Conservation (phyloP, 305 asterid genomes). For the Fraxinus paxiana region DNA sequence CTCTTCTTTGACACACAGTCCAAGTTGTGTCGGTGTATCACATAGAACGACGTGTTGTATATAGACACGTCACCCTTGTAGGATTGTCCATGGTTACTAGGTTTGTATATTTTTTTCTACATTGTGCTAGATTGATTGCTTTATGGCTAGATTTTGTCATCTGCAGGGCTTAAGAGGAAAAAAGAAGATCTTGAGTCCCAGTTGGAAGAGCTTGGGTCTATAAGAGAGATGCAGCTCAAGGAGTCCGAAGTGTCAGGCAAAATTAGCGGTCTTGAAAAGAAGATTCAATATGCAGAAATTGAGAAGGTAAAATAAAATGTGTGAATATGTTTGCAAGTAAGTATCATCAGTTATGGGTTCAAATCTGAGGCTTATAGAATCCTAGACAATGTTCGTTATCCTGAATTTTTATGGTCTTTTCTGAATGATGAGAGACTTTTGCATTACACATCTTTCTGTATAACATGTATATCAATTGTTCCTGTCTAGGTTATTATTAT, state of each 20-base stretch:
- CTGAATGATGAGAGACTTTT: background rate
- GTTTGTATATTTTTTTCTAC: conserved; percentile 37
- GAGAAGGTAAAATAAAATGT: conserved; percentile 58
- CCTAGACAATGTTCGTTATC: background rate
- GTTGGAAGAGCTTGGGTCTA: conserved; percentile 88
- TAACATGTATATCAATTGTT: background rate
- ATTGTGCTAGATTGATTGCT: conserved; percentile 21
- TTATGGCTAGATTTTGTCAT: conserved; percentile 15
- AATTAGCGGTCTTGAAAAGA: conserved; percentile 94
- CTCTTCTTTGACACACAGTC: background rate
- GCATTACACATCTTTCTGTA: background rate
- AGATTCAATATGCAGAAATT: conserved; percentile 92
- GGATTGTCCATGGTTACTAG: conserved; percentile 13
- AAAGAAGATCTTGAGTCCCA: conserved; percentile 77
- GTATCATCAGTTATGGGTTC: background rate
- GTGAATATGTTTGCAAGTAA: background rate
- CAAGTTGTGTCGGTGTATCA: background rate
- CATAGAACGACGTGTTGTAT: background rate
- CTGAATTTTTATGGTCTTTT: background rate
- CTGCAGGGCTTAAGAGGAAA: conserved; percentile 80
- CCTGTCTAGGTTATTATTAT: background rate
- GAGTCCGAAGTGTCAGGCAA: conserved; percentile 96
- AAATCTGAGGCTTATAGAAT: background rate
- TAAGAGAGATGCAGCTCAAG: conserved; percentile 95
- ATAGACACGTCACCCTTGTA: background rate